Percentiles rank a stretch among this genome's conserved stretches.
phyloP scores from a whole-genome alignment of 2,329 filamentous ascomycete genomes.

The Pseudocercospora musae region DNA sequence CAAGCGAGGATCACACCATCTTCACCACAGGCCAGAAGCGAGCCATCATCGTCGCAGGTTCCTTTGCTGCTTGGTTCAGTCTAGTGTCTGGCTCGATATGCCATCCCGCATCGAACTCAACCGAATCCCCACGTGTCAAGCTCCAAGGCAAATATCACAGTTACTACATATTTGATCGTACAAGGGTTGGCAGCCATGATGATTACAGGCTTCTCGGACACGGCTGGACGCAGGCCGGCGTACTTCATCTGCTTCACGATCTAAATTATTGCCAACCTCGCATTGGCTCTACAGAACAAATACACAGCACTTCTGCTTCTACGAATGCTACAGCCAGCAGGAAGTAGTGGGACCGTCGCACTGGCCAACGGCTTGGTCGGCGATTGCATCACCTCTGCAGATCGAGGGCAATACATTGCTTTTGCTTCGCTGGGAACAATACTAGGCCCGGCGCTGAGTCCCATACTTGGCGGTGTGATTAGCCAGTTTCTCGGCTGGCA shows the following conservation, averaged over 20 bases:
- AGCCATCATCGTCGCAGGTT: slow-evolving; percentile 30
- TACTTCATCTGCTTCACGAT: slow-evolving; percentile 34
- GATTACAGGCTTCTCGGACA: slow-evolving; percentile 32
- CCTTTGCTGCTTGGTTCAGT: slow-evolving; percentile 30
- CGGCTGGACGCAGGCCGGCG: slow-evolving; percentile 33
- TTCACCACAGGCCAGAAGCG: slow-evolving; percentile 33
- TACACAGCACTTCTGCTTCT: slow-evolving; percentile 54
- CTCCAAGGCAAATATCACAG: slow-evolving; percentile 48
- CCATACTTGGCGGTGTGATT: slow-evolving; percentile 63
- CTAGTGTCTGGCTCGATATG: slow-evolving; percentile 41
- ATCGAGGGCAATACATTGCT: slow-evolving; percentile 71
- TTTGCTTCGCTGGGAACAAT: slow-evolving; percentile 60
- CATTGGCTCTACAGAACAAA: slow-evolving; percentile 35
- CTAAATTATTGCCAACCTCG: slow-evolving; percentile 36
- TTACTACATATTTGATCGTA: slow-evolving; percentile 48
- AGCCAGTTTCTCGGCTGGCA: slow-evolving; percentile 62
- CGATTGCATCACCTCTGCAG: slow-evolving; percentile 65
- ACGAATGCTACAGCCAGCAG: slow-evolving; percentile 60
- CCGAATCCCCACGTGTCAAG: slow-evolving; percentile 43
- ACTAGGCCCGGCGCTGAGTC: slow-evolving; percentile 50
- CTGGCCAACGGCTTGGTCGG: slow-evolving; percentile 69
- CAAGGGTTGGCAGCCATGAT: slow-evolving; percentile 35
- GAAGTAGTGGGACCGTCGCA: slow-evolving; percentile 67
- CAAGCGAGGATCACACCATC: slow-evolving; percentile 30
- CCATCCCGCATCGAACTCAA: slow-evolving; percentile 36